Percentiles rank a stretch among this genome's conserved stretches.
Evolutionary conservation across 1,284 basidiomycete species (phyloP).

Genomic region (Fomitopsis pinicola): DNA sequence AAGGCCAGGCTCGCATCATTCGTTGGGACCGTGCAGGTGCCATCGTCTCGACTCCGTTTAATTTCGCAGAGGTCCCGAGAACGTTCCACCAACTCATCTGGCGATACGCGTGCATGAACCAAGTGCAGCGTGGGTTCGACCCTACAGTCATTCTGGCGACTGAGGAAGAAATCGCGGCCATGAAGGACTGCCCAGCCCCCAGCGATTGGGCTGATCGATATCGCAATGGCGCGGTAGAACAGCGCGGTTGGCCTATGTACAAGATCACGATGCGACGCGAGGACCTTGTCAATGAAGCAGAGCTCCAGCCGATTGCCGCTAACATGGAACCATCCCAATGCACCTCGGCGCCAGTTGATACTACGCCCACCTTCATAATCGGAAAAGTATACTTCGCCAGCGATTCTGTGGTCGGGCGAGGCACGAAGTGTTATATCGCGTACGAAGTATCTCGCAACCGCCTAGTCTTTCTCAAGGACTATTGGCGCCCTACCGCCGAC

Average conservation of each 20-base stretch:
- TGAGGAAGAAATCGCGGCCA: not conserved
- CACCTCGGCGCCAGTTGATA: too few relatives aligned
- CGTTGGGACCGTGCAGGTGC: conserved; percentile 16
- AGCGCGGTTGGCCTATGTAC: conserved; percentile 2
- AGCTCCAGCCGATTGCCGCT: not conserved
- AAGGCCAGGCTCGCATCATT: conserved; percentile 10
- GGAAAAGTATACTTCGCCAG: not conserved
- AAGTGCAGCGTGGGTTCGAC: conserved; percentile 10
- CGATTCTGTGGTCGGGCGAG: not conserved
- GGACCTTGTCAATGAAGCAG: not conserved
- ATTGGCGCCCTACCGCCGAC: not conserved
- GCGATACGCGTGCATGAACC: conserved; percentile 8
- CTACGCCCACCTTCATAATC: not conserved
- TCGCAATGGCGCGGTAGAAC: not conserved
- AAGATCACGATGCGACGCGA: not conserved
- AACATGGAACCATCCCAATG: not conserved
- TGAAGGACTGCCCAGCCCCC: not conserved
- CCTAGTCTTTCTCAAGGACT: conserved; percentile 3
- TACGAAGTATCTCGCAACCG: not conserved
- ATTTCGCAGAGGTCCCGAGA: conserved; percentile 6
- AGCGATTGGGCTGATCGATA: not conserved
- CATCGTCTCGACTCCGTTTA: conserved; percentile 10
- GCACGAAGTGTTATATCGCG: not conserved
- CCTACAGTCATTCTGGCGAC: conserved; percentile 1
- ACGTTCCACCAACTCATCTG: conserved; percentile 10